phyloP scores from a whole-genome alignment of 495 filamentous ascomycete species.

The Neurospora discreta region DNA sequence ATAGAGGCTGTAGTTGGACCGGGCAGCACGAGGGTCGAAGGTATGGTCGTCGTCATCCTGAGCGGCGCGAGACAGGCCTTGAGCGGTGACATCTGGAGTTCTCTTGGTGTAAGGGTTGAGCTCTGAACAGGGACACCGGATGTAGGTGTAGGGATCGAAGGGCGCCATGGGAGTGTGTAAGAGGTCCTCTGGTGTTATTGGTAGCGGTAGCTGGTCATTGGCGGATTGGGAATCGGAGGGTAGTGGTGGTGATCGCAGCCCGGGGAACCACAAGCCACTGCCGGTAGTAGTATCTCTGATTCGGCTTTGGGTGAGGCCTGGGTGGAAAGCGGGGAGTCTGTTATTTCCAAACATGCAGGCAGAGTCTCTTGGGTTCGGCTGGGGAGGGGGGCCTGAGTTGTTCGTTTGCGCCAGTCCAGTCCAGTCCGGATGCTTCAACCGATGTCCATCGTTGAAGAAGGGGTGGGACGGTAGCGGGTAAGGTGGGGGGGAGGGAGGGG shows the following conservation, averaged over 20 bases:
- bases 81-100: neutral
- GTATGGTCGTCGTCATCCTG: conserved; percentile 64
- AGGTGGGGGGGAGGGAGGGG: neutral
- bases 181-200: neutral
- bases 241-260: neutral
- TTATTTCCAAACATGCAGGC: neutral
- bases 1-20: conserved; percentile 82
- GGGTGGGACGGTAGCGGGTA: neutral
- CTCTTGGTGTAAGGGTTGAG: neutral
- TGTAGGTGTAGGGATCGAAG: conserved; percentile 78
- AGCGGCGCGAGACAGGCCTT: conserved; percentile 19
- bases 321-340: neutral
- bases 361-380: neutral
- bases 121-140: conserved; percentile 85
- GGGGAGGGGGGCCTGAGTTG: neutral
- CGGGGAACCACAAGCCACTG: neutral
- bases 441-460: neutral
- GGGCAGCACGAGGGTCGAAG: conserved; percentile 74
- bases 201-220: neutral
- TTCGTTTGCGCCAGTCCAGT: neutral
- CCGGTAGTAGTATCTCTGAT: neutral
- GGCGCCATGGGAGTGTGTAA: conserved; percentile 46
- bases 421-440: neutral
- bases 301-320: neutral
- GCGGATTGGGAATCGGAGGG: neutral